Evolutionary conservation across 768 basidiomycete species (phyloP).

Genomic region (Suillus fuscotomentosus): DNA sequence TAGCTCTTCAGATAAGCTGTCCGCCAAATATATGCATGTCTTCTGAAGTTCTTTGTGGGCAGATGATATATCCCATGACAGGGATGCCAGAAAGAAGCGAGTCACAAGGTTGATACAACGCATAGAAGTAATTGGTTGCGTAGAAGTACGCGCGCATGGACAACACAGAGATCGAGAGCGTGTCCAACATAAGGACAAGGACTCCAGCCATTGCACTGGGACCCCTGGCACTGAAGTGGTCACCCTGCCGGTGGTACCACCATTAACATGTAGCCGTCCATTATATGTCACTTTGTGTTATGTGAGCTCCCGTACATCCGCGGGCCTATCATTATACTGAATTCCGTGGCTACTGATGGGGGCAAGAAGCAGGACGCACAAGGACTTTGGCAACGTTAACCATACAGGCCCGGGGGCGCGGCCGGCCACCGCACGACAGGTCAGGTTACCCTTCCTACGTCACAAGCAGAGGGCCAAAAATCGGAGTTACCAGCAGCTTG

Average conservation of each 20-base stretch:
- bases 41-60: background rate
- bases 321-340: background rate
- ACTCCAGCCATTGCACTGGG: background rate
- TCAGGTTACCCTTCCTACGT: constrained; percentile 34
- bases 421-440: background rate
- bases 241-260: too few species aligned
- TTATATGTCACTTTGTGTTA: background rate
- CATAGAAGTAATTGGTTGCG: background rate
- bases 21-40: background rate
- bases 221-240: background rate
- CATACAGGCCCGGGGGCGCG: too few species aligned
- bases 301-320: background rate
- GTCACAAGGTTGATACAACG: background rate
- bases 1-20: background rate
- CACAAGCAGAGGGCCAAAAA: constrained; percentile 67
- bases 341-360: background rate
- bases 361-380: background rate
- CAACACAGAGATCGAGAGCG: too few species aligned
- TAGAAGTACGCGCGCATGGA: too few species aligned
- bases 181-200: background rate
- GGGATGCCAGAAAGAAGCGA: background rate
- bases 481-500: constrained; percentile 39
- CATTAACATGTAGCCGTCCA: too few species aligned
- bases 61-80: background rate
- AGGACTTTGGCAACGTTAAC: background rate